Conservation (phyloP, 2,329 filamentous ascomycete genomes). For the Zopfia rhizophila region DNA sequence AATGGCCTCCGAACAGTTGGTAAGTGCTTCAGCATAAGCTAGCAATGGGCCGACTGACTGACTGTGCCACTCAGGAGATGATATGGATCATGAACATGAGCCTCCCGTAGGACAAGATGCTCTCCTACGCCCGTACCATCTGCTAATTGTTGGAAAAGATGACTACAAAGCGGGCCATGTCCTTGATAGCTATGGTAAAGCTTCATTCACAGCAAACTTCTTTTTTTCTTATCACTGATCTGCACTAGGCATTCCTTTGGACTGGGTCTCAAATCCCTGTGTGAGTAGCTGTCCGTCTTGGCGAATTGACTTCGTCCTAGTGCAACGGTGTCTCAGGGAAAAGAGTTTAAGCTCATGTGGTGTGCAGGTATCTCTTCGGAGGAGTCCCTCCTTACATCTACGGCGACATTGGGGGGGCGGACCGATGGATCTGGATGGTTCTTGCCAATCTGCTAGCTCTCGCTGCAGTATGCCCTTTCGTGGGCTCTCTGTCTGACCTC, state of each 20-base stretch:
- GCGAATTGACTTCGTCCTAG: constrained; percentile 13
- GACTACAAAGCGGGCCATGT: constrained; percentile 62
- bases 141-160: constrained; percentile 45
- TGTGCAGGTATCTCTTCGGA: constrained; percentile 30
- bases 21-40: constrained; percentile 1
- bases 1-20: constrained; percentile 54
- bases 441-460: constrained; percentile 63
- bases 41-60: neutral
- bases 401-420: constrained; percentile 67
- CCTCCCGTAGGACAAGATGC: constrained; percentile 48
- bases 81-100: constrained; percentile 59
- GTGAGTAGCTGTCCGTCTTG: constrained; percentile 50
- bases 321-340: too few species aligned
- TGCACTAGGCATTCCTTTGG: constrained; percentile 60
- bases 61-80: constrained; percentile 52
- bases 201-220: too few species aligned
- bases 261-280: constrained; percentile 70
- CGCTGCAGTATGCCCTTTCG: constrained; percentile 69
- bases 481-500: constrained; percentile 59
- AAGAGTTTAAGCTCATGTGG: too few species aligned
- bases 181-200: constrained; percentile 56
- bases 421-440: constrained; percentile 68
- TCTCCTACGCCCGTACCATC: constrained; percentile 31
- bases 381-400: constrained; percentile 62
- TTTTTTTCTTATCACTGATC: neutral